Evolutionary conservation across 768 basidiomycete species (phyloP), one percentile per base, ranked within the genome.

Genomic region (Sporobolomyces roseus): DNA sequence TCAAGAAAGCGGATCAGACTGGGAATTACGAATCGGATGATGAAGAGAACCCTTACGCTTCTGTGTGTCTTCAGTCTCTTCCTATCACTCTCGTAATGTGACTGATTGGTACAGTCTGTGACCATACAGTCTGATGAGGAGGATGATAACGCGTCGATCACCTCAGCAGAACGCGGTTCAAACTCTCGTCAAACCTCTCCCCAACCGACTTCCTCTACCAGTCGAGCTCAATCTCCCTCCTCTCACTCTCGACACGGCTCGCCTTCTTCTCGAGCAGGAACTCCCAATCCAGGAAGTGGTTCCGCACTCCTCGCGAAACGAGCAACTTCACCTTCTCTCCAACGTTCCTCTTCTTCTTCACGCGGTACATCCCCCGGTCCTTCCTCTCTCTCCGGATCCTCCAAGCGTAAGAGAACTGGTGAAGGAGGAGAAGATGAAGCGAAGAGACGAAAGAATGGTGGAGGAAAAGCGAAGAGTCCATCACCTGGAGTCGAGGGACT

Each of bases 1-100:
- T 97, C 75, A 87, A 84, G 68, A 89, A 86, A 76, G 82, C 86
- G 65, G 93, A 93, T 79, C 90, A 91, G 77, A 88, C 88, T 62
- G 85, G 66, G 13, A 87, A 82, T 10, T 91, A 91, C 76, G 90
- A 91, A 21, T 87, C 85, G 35, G 75, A 76, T 49, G 90, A 91
- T 51, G 89, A 91, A 27, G 88, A 90, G 49, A 90, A 92, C 77
- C 90, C 90, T 7, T 91, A 72, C 23, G 66, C 58, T 21, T 88
- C 87, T 74, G 90, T 86, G 77, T 74, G 87, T 70, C 13, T 14
- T 23, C 7, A 30, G 33, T 41, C 29, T 21, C 25, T 38, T 16
- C 33, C 58, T 46, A 17, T 9, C 45, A 21, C 27, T 25, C 25
- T 54, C 45, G 56, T 38, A 50, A 45, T 33, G 32, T 27, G 33